A percentile compares a stretch with the other conserved stretches of the same genome.
phyloP scores from a whole-genome alignment of 768 basidiomycete genomes.

The Candolleomyces aberdarensis region DNA sequence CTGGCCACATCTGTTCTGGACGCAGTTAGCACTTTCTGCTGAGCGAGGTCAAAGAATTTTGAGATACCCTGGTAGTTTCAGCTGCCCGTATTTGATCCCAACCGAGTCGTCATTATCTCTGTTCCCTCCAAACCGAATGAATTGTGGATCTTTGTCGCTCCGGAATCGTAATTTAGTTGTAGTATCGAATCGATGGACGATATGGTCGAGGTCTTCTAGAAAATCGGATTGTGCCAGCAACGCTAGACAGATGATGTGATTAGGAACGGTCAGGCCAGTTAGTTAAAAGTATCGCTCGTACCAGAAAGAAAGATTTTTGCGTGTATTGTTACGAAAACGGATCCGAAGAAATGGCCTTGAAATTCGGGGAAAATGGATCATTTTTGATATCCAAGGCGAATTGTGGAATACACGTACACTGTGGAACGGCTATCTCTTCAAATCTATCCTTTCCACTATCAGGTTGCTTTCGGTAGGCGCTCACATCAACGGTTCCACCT shows the following conservation, averaged over 20 bases:
- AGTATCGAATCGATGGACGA: slow-evolving; percentile 14
- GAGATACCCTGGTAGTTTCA: slow-evolving; percentile 14
- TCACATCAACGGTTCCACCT: slow-evolving; percentile 58
- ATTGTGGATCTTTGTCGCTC: slow-evolving; percentile 14
- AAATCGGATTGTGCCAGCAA: slow-evolving; percentile 6
- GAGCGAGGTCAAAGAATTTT: neutral
- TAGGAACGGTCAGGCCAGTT: no score
- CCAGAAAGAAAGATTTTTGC: slow-evolving; percentile 33
- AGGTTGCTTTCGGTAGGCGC: slow-evolving; percentile 41
- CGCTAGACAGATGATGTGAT: neutral
- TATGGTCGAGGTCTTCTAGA: slow-evolving; percentile 12
- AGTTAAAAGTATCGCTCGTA: slow-evolving; percentile 10
- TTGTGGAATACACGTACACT: slow-evolving; percentile 22
- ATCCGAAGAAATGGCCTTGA: slow-evolving; percentile 42
- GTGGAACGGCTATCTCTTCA: slow-evolving; percentile 41
- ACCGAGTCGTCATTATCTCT: slow-evolving; percentile 11
- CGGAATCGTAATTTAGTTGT: slow-evolving; percentile 16
- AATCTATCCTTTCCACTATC: slow-evolving; percentile 12
- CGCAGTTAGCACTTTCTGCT: no score
- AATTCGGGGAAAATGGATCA: neutral
- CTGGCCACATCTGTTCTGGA: slow-evolving; percentile 12
- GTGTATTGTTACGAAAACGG: slow-evolving; percentile 38
- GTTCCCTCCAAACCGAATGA: slow-evolving; percentile 14
- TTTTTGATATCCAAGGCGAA: neutral
- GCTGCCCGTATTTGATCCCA: slow-evolving; percentile 14